Evolutionary conservation across 176 grass and related monocot genomes (phyloP).

Genomic region (Lolium perenne): DNA sequence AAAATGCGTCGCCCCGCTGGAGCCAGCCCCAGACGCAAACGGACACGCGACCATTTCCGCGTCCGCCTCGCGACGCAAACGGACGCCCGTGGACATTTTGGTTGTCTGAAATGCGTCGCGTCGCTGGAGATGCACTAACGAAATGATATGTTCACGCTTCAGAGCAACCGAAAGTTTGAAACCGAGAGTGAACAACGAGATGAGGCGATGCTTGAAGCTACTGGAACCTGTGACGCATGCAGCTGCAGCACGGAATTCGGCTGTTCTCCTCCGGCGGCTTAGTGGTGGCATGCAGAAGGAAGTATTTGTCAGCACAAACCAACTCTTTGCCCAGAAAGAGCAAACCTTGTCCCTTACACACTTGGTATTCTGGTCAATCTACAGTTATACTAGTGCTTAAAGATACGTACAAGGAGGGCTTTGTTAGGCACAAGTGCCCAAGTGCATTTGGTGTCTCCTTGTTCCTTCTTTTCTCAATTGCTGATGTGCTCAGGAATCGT

Average conservation of each 20-base stretch:
- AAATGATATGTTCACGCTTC: background rate
- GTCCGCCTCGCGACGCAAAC: no score
- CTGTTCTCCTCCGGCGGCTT: background rate
- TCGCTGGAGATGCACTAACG: no score
- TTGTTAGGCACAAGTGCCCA: no score
- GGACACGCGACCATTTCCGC: no score
- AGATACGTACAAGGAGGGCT: no score
- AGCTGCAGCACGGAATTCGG: background rate
- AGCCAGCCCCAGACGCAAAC: no score
- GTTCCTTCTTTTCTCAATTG: background rate
- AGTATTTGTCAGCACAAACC: constrained; percentile 22
- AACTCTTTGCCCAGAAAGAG: constrained; percentile 25
- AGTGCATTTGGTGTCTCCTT: background rate
- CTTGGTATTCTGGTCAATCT: background rate
- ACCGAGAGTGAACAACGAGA: background rate
- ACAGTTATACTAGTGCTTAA: no score
- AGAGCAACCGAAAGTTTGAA: background rate
- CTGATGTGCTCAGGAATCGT: background rate
- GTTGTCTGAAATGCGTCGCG: no score
- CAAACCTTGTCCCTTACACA: constrained; percentile 26
- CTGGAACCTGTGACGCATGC: background rate
- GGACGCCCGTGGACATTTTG: no score
- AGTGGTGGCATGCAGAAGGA: background rate
- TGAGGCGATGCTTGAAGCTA: background rate
- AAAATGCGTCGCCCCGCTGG: no score